phyloP scores from a whole-genome alignment of 805 yeast genomes.

The Yarrowia sp. region DNA sequence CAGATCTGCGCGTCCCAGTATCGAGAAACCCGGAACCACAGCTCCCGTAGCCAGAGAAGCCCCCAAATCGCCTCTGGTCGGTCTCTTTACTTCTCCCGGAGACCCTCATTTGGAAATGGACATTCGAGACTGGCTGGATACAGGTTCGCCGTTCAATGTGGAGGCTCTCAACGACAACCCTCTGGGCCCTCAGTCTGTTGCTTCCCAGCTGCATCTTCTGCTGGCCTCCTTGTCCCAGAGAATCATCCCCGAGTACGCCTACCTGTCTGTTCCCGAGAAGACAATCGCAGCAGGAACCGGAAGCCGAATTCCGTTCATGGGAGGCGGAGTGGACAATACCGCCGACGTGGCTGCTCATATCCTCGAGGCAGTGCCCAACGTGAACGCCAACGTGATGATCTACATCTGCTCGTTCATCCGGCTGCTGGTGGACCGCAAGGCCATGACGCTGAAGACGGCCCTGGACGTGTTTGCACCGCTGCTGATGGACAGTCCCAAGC shows the following conservation, averaged over 20 bases:
- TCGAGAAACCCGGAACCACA: conserved; percentile 42
- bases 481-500: conserved; percentile 44
- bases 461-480: conserved; percentile 49
- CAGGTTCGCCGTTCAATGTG: conserved; percentile 47
- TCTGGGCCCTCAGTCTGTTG: conserved; percentile 55
- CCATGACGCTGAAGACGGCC: conserved; percentile 43
- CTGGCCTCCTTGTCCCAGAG: conserved; percentile 54
- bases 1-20: conserved; percentile 42
- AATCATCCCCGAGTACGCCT: conserved; percentile 50
- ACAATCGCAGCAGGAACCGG: conserved; percentile 4
- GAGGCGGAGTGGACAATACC: conserved; percentile 27
- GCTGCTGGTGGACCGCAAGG: conserved; percentile 47
- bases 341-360: conserved; percentile 49
- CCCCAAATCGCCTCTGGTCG: conserved; percentile 27
- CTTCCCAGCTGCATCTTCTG: conserved; percentile 47
- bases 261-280: conserved; percentile 45
- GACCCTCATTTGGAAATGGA: conserved; percentile 45
- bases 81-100: conserved; percentile 41
- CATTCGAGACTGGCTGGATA: conserved; percentile 51
- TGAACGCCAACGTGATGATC: conserved; percentile 54
- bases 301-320: conserved; percentile 25
- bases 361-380: conserved; percentile 53
- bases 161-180: conserved; percentile 47
- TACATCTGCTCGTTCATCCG: conserved; percentile 53
- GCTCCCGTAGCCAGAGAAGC: background rate